Percentiles rank a stretch among this genome's conserved stretches.
phyloP scores from a whole-genome alignment of 2,329 filamentous ascomycete genomes.

The Pseudogymnoascus sp. region DNA sequence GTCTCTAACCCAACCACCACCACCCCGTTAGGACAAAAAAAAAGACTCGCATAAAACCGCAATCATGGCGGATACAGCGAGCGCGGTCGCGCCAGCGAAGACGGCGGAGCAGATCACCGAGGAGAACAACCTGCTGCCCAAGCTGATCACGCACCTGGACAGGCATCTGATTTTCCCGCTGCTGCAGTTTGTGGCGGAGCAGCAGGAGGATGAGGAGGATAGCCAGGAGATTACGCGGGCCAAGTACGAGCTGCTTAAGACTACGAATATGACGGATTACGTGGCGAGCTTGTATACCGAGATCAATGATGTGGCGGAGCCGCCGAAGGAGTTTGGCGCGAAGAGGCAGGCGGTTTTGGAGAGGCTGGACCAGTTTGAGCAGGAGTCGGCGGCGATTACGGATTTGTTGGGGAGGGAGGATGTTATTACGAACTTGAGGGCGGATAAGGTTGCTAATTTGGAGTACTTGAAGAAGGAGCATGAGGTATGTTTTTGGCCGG shows the following conservation, averaged over 20 bases:
- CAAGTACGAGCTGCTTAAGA: constrained; percentile 89
- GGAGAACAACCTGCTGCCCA: constrained; percentile 59
- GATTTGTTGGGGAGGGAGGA: constrained; percentile 80
- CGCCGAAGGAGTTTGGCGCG: constrained; percentile 76
- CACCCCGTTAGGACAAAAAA: neutral
- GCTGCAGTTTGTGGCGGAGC: constrained; percentile 79
- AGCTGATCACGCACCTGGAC: constrained; percentile 86
- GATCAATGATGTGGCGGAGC: constrained; percentile 67
- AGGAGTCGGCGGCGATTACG: constrained; percentile 81
- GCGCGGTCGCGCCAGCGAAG: constrained; percentile 29
- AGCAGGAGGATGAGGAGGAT: constrained; percentile 59
- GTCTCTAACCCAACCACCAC: neutral
- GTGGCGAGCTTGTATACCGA: constrained; percentile 87
- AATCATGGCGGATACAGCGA: constrained; percentile 41
- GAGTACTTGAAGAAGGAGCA: constrained; percentile 96
- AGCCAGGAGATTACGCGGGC: constrained; percentile 67
- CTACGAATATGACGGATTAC: constrained; percentile 99
- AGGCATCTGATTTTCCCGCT: constrained; percentile 94
- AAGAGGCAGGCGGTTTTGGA: constrained; percentile 84
- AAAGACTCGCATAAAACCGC: constrained; percentile 17
- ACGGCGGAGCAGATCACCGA: constrained; percentile 41
- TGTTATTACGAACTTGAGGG: constrained; percentile 81
- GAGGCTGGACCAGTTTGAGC: constrained; percentile 72
- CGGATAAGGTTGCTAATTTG: constrained; percentile 98
- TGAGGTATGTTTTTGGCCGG: constrained; percentile 49